Conservation (phyloP, 495 filamentous ascomycete genomes). For the Trichodelitschia bisporula region DNA sequence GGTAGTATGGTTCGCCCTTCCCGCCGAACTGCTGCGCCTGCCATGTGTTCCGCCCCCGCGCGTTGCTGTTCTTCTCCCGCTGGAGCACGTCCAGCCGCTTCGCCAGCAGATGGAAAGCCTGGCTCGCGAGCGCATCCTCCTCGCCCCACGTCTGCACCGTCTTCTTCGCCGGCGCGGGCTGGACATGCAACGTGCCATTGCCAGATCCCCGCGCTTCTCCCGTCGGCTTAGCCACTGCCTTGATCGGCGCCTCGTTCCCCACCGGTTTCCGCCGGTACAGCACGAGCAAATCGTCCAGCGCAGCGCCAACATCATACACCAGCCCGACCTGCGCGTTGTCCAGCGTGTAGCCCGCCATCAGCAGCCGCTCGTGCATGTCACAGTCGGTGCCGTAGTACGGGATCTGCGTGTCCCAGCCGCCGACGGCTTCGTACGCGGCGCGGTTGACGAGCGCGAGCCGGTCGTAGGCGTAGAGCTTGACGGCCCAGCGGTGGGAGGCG, state of each 20-base stretch:
- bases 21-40: slow-evolving; percentile 31
- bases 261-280: no score
- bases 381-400: slow-evolving; percentile 37
- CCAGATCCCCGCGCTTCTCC: no score
- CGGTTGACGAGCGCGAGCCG: slow-evolving; percentile 32
- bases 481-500: slow-evolving; percentile 14
- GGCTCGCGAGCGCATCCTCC: no score
- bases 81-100: no score
- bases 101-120: no score
- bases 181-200: no score
- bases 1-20: slow-evolving; percentile 33
- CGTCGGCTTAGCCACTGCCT: no score
- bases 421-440: slow-evolving; percentile 24
- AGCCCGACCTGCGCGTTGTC: slow-evolving; percentile 19
- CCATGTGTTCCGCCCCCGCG: slow-evolving; percentile 33
- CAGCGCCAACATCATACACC: neutral
- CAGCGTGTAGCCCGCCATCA: slow-evolving; percentile 25
- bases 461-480: slow-evolving; percentile 32
- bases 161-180: no score
- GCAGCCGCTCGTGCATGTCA: slow-evolving; percentile 28
- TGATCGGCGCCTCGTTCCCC: no score
- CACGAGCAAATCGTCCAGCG: neutral
- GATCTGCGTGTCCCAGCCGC: slow-evolving; percentile 33
- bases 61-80: no score
- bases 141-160: no score